phyloP scores from a whole-genome alignment of 768 basidiomycete species.

The Obba rivulosa region DNA sequence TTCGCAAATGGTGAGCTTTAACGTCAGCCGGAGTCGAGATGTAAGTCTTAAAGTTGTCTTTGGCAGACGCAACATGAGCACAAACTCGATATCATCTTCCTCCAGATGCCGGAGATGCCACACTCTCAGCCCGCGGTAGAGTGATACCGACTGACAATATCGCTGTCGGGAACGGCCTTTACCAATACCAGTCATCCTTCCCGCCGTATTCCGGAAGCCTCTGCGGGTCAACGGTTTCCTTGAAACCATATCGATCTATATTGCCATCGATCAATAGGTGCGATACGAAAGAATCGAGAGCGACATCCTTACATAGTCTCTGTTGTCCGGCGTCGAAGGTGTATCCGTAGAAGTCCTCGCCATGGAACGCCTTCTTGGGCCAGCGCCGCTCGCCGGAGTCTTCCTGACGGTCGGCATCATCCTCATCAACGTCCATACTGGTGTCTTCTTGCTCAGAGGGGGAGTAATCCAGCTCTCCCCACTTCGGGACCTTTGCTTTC shows the following conservation, averaged over 20 bases:
- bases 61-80: no score
- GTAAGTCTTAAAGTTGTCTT: no score
- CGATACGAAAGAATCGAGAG: conserved; percentile 1
- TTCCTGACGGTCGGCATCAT: conserved; percentile 11
- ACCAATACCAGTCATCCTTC: no score
- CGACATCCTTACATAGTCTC: conserved; percentile 29
- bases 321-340: conserved; percentile 32
- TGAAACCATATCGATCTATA: conserved; percentile 4
- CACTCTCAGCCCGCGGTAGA: no score
- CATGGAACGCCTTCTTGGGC: conserved; percentile 23
- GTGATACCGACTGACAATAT: no score
- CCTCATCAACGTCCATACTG: neutral
- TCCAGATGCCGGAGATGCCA: no score
- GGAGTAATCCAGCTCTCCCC: neutral
- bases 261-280: no score
- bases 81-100: no score
- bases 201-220: conserved; percentile 1
- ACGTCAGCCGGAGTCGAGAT: no score
- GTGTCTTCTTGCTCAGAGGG: neutral
- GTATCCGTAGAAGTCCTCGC: conserved; percentile 27
- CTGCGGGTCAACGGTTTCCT: neutral
- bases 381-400: conserved; percentile 17
- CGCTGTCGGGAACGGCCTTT: no score
- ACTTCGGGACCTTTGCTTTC: conserved; percentile 12
- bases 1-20: no score